These are phyloP conservation scores for Pyrenophora graminea DNA, from an alignment of 2,329 filamentous ascomycete species.

Conservation along the genomic window DNA sequence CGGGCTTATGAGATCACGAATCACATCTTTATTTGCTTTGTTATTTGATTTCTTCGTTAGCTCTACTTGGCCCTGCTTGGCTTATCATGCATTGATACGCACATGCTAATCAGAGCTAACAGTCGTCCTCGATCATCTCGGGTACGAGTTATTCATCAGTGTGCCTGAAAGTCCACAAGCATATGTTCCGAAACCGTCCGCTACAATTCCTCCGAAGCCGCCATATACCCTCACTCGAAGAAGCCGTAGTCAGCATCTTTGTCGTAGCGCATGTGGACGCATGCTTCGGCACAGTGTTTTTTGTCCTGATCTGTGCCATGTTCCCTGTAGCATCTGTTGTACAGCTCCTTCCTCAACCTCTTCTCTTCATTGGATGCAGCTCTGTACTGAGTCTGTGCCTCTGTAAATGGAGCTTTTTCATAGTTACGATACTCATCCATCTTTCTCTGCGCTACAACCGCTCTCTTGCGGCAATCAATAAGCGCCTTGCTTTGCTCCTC, in stretches of 20 bases:
- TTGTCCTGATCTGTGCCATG: neutral
- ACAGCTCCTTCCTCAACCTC: neutral
- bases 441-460: no score
- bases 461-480: no score
- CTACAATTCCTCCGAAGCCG: neutral
- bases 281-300: neutral
- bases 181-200: neutral
- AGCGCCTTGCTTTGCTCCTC: no score
- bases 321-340: neutral
- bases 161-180: no score
- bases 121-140: neutral
- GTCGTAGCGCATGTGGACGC: neutral
- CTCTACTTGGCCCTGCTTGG: neutral
- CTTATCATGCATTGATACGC: neutral
- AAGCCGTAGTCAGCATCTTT: neutral
- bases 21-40: constrained; percentile 7
- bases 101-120: neutral
- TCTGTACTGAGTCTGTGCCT: no score
- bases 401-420: no score
- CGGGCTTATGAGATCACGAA: constrained; percentile 43
- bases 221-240: neutral
- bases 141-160: no score
- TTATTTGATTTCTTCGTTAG: neutral
- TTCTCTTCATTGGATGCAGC: no score
- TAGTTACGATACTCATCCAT: no score